Percentiles rank a stretch among this genome's conserved stretches.
Conservation (phyloP, 1,284 basidiomycete species). For the Agroathelia rolfsii region DNA sequence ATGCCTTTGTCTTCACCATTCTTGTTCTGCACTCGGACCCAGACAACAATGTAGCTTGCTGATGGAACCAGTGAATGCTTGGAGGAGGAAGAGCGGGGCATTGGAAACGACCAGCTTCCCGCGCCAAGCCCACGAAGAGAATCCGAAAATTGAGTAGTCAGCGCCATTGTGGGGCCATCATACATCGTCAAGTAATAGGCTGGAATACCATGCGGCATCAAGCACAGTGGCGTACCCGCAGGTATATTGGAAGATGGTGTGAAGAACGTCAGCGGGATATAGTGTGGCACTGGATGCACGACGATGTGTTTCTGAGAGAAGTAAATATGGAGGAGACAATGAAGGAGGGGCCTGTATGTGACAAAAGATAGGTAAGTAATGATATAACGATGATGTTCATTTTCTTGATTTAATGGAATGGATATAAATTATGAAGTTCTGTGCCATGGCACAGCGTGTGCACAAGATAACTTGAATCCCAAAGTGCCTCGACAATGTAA, state of each 20-base stretch:
- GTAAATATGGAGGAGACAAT: slow-evolving; percentile 50
- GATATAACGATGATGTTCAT: slow-evolving; percentile 3
- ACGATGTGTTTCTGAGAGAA: slow-evolving; percentile 39
- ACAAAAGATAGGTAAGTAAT: slow-evolving; percentile 6
- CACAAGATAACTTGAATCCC: too few species aligned
- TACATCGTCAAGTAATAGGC: slow-evolving; percentile 62
- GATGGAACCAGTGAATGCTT: slow-evolving; percentile 5
- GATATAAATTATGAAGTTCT: too few species aligned
- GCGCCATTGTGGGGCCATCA: slow-evolving; percentile 47
- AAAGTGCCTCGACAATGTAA: too few species aligned
- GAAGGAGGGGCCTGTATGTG: slow-evolving; percentile 39
- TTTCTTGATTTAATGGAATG: too few species aligned
- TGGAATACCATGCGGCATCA: slow-evolving; percentile 61
- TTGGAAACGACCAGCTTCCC: slow-evolving; percentile 34
- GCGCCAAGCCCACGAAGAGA: slow-evolving; percentile 51
- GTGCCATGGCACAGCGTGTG: too few species aligned
- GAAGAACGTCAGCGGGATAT: slow-evolving; percentile 43
- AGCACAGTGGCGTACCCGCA: slow-evolving; percentile 51
- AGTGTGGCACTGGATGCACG: slow-evolving; percentile 46
- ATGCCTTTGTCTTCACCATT: slow-evolving; percentile 71
- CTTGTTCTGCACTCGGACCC: slow-evolving; percentile 64
- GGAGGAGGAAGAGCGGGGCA: slow-evolving; percentile 9
- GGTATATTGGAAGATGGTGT: slow-evolving; percentile 29
- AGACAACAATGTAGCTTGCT: slow-evolving; percentile 47
- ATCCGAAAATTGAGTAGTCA: slow-evolving; percentile 53